A percentile compares a stretch with the other conserved stretches of the same genome.
Evolutionary conservation across 306 rosid species (phyloP).

Genomic region (Canavalia ensiformis): DNA sequence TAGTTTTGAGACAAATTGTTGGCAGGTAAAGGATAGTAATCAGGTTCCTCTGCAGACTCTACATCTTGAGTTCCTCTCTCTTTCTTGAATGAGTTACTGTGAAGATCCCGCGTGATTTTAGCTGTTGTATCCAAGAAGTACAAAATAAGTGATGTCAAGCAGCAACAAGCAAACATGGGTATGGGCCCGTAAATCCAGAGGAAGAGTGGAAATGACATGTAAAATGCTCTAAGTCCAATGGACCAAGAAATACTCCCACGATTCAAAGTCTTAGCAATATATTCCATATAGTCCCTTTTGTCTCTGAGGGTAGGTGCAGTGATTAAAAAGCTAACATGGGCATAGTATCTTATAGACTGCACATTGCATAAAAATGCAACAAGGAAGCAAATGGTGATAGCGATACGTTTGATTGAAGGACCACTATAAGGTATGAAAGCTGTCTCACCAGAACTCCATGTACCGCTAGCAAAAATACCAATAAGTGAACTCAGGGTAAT

Average conservation of each 20-base stretch:
- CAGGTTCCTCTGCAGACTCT: conserved; percentile 55
- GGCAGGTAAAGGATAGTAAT: conserved; percentile 26
- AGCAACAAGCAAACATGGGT: conserved; percentile 78
- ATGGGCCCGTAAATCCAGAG: conserved; percentile 93
- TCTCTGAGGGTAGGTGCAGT: conserved; percentile 75
- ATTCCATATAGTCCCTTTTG: conserved; percentile 57
- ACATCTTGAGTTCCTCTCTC: conserved; percentile 45
- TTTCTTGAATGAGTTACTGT: conserved; percentile 57
- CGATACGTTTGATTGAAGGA: conserved; percentile 67
- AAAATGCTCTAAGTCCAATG: conserved; percentile 82
- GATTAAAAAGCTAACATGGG: conserved; percentile 86
- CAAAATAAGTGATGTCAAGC: conserved; percentile 63
- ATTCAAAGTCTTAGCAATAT: conserved; percentile 70
- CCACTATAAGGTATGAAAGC: conserved; percentile 38
- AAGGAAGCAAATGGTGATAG: conserved; percentile 80
- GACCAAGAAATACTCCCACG: conserved; percentile 85
- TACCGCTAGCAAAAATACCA: conserved; percentile 71
- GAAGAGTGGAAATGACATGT: conserved; percentile 84
- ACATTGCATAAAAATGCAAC: conserved; percentile 87
- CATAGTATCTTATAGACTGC: conserved; percentile 84
- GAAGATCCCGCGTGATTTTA: conserved; percentile 71
- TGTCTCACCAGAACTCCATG: conserved; percentile 50
- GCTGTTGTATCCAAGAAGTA: conserved; percentile 86
- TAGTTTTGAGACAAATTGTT: conserved; percentile 8
- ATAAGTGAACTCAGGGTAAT: conserved; percentile 86